Conservation (phyloP, 2,329 filamentous ascomycete genomes). For the Aspergillus candidus region DNA sequence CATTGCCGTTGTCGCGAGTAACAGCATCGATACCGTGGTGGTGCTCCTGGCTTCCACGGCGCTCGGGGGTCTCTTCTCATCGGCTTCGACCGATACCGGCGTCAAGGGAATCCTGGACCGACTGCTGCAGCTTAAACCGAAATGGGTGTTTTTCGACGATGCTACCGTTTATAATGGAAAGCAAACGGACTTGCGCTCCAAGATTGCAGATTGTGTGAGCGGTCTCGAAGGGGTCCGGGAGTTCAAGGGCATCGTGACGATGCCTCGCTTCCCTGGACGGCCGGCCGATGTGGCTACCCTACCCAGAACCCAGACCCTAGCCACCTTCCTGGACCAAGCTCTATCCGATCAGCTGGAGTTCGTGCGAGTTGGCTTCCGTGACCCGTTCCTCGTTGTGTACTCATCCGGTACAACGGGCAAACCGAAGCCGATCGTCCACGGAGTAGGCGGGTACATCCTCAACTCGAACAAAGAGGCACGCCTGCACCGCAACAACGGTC, state of each 20-base stretch:
- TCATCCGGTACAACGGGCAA: slow-evolving; percentile 74
- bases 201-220: slow-evolving; percentile 61
- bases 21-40: slow-evolving; percentile 66
- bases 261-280: slow-evolving; percentile 56
- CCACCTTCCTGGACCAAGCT: slow-evolving; percentile 33
- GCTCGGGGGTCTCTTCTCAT: slow-evolving; percentile 69
- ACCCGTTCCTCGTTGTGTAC: slow-evolving; percentile 73
- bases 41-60: slow-evolving; percentile 65
- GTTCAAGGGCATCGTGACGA: slow-evolving; percentile 59
- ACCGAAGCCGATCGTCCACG: slow-evolving; percentile 82
- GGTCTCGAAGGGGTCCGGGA: slow-evolving; percentile 57
- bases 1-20: slow-evolving; percentile 67
- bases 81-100: slow-evolving; percentile 76
- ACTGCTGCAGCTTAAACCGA: slow-evolving; percentile 66
- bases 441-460: slow-evolving; percentile 37
- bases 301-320: slow-evolving; percentile 38
- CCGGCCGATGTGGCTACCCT: slow-evolving; percentile 56
- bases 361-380: slow-evolving; percentile 59
- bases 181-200: slow-evolving; percentile 61
- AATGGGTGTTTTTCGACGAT: slow-evolving; percentile 79
- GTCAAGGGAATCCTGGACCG: slow-evolving; percentile 70
- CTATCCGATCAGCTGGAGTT: slow-evolving; percentile 44
- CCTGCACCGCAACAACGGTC: slow-evolving; percentile 45
- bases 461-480: slow-evolving; percentile 53
- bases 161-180: slow-evolving; percentile 74